These are phyloP conservation scores for Lenwebbia sp. DNA, from an alignment of 345 rosid genomes.

Conservation along the genomic window DNA sequence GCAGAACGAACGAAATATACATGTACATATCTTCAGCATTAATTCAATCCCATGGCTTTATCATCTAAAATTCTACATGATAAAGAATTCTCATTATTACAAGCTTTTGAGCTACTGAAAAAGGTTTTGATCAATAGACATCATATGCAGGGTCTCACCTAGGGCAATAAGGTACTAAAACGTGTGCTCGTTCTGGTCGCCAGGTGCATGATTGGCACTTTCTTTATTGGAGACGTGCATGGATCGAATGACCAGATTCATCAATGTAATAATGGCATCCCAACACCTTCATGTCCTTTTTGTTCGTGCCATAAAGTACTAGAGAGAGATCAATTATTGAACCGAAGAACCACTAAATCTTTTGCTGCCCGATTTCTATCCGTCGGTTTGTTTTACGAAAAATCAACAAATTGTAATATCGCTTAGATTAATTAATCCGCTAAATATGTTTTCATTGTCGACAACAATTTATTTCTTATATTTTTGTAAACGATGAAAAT, in stretches of 20 bases:
- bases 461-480: not conserved
- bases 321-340: not conserved
- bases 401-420: rapidly evolving
- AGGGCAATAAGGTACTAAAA: not conserved
- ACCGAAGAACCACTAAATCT: not conserved
- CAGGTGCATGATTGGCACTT: not conserved
- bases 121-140: not conserved
- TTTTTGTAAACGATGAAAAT: not conserved
- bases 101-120: too few relatives aligned
- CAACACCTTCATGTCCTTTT: not conserved
- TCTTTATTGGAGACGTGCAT: not conserved
- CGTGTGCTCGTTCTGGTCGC: not conserved
- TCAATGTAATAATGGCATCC: not conserved
- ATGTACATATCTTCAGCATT: not conserved
- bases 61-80: not conserved
- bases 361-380: not conserved
- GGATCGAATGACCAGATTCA: not conserved
- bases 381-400: rapidly evolving
- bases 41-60: not conserved
- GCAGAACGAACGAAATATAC: too few relatives aligned
- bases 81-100: too few relatives aligned
- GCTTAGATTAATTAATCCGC: not conserved
- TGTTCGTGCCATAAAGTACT: not conserved
- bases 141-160: not conserved
- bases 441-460: not conserved